These are phyloP conservation scores for Blepharisma stoltei DNA, from an alignment of 73 alveolate genomes.

Conservation along the genomic window DNA sequence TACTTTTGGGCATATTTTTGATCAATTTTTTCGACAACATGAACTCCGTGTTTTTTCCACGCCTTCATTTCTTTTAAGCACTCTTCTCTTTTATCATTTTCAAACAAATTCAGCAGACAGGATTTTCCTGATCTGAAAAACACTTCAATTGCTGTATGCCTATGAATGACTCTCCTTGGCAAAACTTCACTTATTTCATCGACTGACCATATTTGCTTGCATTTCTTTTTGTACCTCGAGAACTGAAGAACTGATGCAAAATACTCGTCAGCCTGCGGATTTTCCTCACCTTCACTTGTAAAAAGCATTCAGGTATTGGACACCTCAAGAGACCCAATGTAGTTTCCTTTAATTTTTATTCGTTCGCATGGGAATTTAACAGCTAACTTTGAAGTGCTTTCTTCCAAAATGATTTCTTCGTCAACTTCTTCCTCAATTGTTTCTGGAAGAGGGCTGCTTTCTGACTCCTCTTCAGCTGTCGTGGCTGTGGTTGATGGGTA, in stretches of 20 bases:
- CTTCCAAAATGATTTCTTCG: no score
- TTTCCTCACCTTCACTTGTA: not conserved
- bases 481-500: no score
- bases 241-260: slow-evolving; percentile 10
- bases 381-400: no score
- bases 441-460: no score
- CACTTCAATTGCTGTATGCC: slow-evolving; percentile 50
- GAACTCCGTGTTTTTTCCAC: not conserved
- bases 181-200: slow-evolving; percentile 37
- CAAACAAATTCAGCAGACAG: slow-evolving; percentile 41
- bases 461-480: no score
- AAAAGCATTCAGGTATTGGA: not conserved
- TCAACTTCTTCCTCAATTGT: no score
- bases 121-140: slow-evolving; percentile 41
- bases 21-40: not conserved
- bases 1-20: not conserved
- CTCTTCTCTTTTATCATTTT: slow-evolving; percentile 7
- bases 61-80: slow-evolving; percentile 18
- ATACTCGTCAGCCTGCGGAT: not conserved
- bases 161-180: slow-evolving; percentile 45
- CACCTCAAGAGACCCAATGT: slow-evolving; percentile 20
- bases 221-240: not conserved
- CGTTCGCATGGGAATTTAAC: not conserved
- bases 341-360: slow-evolving; percentile 9
- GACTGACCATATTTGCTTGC: not conserved